Conservation (phyloP, 1,139 yeast species). For the Blastobotrys serpentis region DNA sequence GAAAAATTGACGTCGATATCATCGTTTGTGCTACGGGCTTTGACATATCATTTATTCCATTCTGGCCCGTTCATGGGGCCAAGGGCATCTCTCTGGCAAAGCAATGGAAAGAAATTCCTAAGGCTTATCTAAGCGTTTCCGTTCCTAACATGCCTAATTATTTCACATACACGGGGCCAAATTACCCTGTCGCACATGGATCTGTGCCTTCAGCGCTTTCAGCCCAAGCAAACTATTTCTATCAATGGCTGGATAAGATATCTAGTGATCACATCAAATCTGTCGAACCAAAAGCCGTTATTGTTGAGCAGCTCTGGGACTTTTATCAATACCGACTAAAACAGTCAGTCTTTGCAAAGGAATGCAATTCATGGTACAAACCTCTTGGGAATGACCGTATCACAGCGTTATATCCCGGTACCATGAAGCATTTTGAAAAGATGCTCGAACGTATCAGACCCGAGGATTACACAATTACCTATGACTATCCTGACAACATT, state of each 20-base stretch:
- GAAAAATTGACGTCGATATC: constrained; percentile 26
- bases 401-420: constrained; percentile 10
- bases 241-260: constrained; percentile 21
- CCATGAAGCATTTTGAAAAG: constrained; percentile 12
- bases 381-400: not conserved
- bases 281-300: constrained; percentile 21
- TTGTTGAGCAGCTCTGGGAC: constrained; percentile 22
- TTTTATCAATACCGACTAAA: constrained; percentile 19
- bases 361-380: constrained; percentile 26
- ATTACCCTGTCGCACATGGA: constrained; percentile 25
- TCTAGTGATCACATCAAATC: constrained; percentile 21
- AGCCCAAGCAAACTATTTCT: constrained; percentile 21
- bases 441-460: constrained; percentile 10
- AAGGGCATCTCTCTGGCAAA: constrained; percentile 23
- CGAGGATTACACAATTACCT: constrained; percentile 5
- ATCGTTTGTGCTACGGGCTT: constrained; percentile 28
- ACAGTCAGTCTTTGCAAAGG: constrained; percentile 19
- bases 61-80: constrained; percentile 24
- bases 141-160: constrained; percentile 27
- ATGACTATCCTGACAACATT: constrained; percentile 11
- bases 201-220: constrained; percentile 24
- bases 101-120: constrained; percentile 12
- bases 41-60: constrained; percentile 20
- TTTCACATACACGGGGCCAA: constrained; percentile 25
- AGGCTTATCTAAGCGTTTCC: constrained; percentile 22